Conservation (phyloP, 495 filamentous ascomycete genomes). For the Podospora anserina region DNA sequence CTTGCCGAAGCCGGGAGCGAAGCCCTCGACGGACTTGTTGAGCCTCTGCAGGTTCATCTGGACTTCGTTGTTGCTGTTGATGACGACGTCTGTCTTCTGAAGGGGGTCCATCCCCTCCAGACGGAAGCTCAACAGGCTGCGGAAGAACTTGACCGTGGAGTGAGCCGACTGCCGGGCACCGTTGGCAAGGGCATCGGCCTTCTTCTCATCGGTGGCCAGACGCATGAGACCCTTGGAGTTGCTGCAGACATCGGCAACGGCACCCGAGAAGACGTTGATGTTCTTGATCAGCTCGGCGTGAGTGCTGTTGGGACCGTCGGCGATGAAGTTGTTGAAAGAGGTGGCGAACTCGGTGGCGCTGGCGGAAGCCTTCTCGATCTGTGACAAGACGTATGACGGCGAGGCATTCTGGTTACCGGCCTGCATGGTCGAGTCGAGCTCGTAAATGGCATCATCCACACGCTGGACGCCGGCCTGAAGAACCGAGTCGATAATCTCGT, state of each 20-base stretch:
- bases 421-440: slow-evolving; percentile 95
- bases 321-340: slow-evolving; percentile 95
- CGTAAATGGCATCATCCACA: slow-evolving; percentile 94
- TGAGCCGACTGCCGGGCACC: slow-evolving; percentile 81
- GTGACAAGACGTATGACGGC: slow-evolving; percentile 90
- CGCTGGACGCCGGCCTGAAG: slow-evolving; percentile 89
- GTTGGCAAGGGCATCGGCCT: slow-evolving; percentile 75
- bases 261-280: slow-evolving; percentile 81
- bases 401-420: slow-evolving; percentile 98
- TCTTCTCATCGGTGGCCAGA: slow-evolving; percentile 93
- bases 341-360: slow-evolving; percentile 95
- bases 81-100: slow-evolving; percentile 90
- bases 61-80: slow-evolving; percentile 94
- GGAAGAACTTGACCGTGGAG: slow-evolving; percentile 93
- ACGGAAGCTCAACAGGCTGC: slow-evolving; percentile 87
- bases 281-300: slow-evolving; percentile 92
- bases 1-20: slow-evolving; percentile 79
- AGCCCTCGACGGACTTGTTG: slow-evolving; percentile 86
- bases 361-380: slow-evolving; percentile 94
- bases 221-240: slow-evolving; percentile 95
- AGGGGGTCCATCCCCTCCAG: slow-evolving; percentile 81
- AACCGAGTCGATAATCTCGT: slow-evolving; percentile 96
- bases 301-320: slow-evolving; percentile 89
- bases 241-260: slow-evolving; percentile 88
- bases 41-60: slow-evolving; percentile 86